These are phyloP conservation scores for Phylloboletellus chloephorus DNA, from an alignment of 1,284 basidiomycete species.

Conservation along the genomic window DNA sequence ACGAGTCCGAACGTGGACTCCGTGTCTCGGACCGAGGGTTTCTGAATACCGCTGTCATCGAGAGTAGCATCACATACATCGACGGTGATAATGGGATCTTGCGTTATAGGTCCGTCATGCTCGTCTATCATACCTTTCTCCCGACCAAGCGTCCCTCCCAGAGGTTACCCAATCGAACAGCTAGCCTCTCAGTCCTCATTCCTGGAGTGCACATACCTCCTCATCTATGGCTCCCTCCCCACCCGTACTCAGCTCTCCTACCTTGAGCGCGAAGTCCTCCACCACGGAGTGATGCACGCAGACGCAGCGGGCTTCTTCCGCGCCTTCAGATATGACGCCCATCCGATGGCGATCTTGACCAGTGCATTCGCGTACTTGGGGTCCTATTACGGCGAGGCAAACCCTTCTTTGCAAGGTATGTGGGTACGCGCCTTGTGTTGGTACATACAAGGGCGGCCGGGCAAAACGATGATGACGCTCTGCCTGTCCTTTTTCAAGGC, in stretches of 20 bases:
- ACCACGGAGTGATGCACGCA: conserved; percentile 71
- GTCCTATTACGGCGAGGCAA: conserved; percentile 78
- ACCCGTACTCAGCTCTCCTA: conserved; percentile 52
- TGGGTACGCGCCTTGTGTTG: not conserved
- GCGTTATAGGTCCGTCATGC: conserved; percentile 54
- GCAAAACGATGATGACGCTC: not conserved
- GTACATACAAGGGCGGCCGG: not conserved
- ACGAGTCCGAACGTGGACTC: conserved; percentile 76
- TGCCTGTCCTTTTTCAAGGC: conserved; percentile 38
- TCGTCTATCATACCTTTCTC: not conserved
- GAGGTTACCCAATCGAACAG: conserved; percentile 91
- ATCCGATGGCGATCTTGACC: conserved; percentile 85
- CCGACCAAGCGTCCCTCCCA: conserved; percentile 24
- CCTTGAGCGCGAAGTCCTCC: conserved; percentile 72
- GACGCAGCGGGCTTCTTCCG: conserved; percentile 78
- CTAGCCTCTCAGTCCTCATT: conserved; percentile 74
- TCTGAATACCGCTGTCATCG: conserved; percentile 81
- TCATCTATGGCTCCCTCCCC: conserved; percentile 83
- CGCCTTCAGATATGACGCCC: conserved; percentile 82
- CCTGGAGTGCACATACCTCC: conserved; percentile 79
- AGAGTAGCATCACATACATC: conserved; percentile 80
- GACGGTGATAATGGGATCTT: conserved; percentile 80
- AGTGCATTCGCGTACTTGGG: conserved; percentile 82
- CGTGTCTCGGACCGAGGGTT: conserved; percentile 77
- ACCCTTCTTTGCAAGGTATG: conserved; percentile 69